A percentile compares a stretch with the other conserved stretches of the same genome.
Conservation (phyloP, 2,329 filamentous ascomycete species). For the Sporothrix globosa region DNA sequence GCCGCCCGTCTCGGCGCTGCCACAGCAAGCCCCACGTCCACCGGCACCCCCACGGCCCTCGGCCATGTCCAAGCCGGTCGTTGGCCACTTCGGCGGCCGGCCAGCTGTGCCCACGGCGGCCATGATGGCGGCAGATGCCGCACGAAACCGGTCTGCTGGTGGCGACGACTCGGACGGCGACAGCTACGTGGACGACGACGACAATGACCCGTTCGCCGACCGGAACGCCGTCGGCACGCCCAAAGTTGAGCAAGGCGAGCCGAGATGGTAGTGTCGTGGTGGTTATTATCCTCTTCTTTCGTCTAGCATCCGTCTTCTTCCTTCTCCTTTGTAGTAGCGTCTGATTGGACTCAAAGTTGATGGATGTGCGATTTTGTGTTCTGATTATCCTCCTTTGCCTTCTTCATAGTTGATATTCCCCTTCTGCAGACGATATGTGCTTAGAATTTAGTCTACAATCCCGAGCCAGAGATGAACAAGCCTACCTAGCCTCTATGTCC, state of each 20-base stretch:
- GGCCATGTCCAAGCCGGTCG: slow-evolving; percentile 50
- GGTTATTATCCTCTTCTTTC: not conserved
- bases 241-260: slow-evolving; percentile 47
- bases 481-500: not conserved
- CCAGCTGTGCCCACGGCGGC: slow-evolving; percentile 29
- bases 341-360: not conserved
- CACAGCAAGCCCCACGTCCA: slow-evolving; percentile 45
- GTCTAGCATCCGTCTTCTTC: not conserved
- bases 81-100: not conserved
- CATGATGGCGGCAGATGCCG: slow-evolving; percentile 45
- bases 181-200: slow-evolving; percentile 66
- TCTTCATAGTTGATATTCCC: slow-evolving; percentile 11
- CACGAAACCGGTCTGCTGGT: slow-evolving; percentile 40
- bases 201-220: slow-evolving; percentile 87
- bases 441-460: no score
- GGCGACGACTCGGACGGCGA: slow-evolving; percentile 56
- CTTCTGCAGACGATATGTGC: not conserved
- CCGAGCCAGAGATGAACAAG: not conserved
- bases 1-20: not conserved
- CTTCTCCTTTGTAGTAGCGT: slow-evolving; percentile 11
- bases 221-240: slow-evolving; percentile 65
- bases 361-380: not conserved
- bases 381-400: not conserved
- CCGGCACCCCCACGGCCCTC: slow-evolving; percentile 54
- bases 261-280: slow-evolving; percentile 39